Conservation (phyloP, 2,329 filamentous ascomycete genomes). For the Stachybotrys chartarum region DNA sequence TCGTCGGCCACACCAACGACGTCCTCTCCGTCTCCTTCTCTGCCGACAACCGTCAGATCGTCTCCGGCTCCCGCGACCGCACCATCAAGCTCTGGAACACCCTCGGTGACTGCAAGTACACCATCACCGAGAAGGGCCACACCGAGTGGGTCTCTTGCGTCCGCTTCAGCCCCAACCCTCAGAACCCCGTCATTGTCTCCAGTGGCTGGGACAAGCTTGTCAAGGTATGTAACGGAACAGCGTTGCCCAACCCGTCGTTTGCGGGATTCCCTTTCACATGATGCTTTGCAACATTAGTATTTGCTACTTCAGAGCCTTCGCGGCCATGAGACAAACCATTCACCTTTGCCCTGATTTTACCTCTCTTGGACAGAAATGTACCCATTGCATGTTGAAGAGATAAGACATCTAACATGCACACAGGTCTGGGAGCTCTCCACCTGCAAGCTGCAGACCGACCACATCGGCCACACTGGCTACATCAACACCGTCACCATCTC, state of each 20-base stretch:
- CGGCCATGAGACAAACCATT: slow-evolving; percentile 95
- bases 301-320: slow-evolving; percentile 99
- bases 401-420: slow-evolving; percentile 5
- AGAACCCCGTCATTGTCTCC: slow-evolving; percentile 99
- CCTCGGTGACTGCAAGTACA: slow-evolving; percentile 99
- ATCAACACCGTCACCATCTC: slow-evolving; percentile 99
- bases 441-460: slow-evolving; percentile 99
- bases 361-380: too few species aligned
- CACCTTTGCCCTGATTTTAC: slow-evolving; percentile 75
- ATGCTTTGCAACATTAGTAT: slow-evolving; percentile 96
- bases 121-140: slow-evolving; percentile 99
- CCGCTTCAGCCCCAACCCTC: slow-evolving; percentile 98
- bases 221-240: slow-evolving; percentile 66
- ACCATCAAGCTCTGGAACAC: slow-evolving; percentile 99
- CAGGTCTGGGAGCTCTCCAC: slow-evolving; percentile 99
- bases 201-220: slow-evolving; percentile 99
- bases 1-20: slow-evolving; percentile 99
- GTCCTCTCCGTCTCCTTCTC: slow-evolving; percentile 99
- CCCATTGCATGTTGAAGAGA: too few species aligned
- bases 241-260: background rate
- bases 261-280: slow-evolving; percentile 44
- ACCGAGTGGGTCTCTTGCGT: slow-evolving; percentile 99
- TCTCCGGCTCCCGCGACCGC: slow-evolving; percentile 95
- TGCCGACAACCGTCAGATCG: slow-evolving; percentile 99
- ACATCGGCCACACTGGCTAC: slow-evolving; percentile 99